Conservation (phyloP, 2,329 filamentous ascomycete genomes). For the Xylariales sp. region DNA sequence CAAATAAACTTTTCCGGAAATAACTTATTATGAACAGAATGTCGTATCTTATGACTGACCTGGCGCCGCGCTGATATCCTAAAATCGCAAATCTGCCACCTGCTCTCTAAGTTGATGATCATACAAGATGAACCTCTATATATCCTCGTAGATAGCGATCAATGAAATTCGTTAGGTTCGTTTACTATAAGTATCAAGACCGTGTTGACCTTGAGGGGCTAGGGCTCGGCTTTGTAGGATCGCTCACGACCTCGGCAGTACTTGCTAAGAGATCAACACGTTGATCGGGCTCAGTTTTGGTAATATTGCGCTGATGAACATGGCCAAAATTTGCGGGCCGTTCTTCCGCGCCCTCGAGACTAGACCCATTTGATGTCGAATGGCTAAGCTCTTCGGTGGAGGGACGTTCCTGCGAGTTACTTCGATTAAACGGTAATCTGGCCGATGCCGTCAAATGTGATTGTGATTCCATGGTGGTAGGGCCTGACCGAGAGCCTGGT, state of each 20-base stretch:
- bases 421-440: constrained; percentile 68
- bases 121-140: constrained; percentile 36
- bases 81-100: constrained; percentile 35
- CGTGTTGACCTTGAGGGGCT: constrained; percentile 27
- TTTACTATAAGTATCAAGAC: constrained; percentile 27
- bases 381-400: constrained; percentile 62
- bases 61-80: constrained; percentile 38
- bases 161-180: constrained; percentile 39
- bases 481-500: constrained; percentile 33
- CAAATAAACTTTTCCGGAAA: background rate
- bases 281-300: constrained; percentile 62
- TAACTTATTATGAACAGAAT: constrained; percentile 29
- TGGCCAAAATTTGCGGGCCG: constrained; percentile 66
- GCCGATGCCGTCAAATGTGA: constrained; percentile 45
- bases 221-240: constrained; percentile 47
- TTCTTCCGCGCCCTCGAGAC: constrained; percentile 54
- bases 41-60: constrained; percentile 33
- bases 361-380: constrained; percentile 49
- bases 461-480: constrained; percentile 20
- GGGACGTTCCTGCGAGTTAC: constrained; percentile 62
- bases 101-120: constrained; percentile 38
- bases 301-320: constrained; percentile 69
- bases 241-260: constrained; percentile 68
- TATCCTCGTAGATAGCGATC: constrained; percentile 22
- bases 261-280: constrained; percentile 62